phyloP scores from a whole-genome alignment of 495 filamentous ascomycete species.

The Trichocladium antarcticum region DNA sequence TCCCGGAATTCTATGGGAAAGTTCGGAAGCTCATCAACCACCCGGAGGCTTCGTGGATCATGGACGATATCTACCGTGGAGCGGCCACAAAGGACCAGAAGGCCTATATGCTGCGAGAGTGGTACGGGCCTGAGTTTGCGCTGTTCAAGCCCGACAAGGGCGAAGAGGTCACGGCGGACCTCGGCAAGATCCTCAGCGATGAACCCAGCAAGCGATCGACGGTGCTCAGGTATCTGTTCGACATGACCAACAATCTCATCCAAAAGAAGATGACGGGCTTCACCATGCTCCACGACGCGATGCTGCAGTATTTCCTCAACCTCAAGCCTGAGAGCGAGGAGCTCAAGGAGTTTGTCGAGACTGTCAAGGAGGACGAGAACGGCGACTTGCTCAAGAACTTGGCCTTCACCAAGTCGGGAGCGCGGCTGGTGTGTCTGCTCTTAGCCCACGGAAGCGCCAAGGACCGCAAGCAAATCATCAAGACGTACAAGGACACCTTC shows the following conservation, averaged over 20 bases:
- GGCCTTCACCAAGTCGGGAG: constrained; percentile 85
- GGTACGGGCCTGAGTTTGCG: constrained; percentile 91
- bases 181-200: constrained; percentile 59
- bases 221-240: constrained; percentile 72
- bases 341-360: constrained; percentile 74
- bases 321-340: constrained; percentile 64
- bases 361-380: constrained; percentile 81
- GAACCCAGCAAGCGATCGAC: constrained; percentile 74
- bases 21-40: constrained; percentile 90
- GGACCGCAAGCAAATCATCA: constrained; percentile 80
- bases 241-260: constrained; percentile 77
- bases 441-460: constrained; percentile 80
- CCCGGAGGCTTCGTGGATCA: constrained; percentile 88
- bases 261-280: constrained; percentile 95
- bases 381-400: constrained; percentile 85
- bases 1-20: constrained; percentile 89
- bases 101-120: constrained; percentile 74
- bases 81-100: constrained; percentile 74
- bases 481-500: constrained; percentile 74
- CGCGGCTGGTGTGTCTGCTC: constrained; percentile 65
- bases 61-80: constrained; percentile 89
- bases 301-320: constrained; percentile 91
- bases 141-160: constrained; percentile 55
- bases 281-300: constrained; percentile 92
- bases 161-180: constrained; percentile 41